Conservation (phyloP, 2,329 filamentous ascomycete species). For the Cercospora brassicicola region DNA sequence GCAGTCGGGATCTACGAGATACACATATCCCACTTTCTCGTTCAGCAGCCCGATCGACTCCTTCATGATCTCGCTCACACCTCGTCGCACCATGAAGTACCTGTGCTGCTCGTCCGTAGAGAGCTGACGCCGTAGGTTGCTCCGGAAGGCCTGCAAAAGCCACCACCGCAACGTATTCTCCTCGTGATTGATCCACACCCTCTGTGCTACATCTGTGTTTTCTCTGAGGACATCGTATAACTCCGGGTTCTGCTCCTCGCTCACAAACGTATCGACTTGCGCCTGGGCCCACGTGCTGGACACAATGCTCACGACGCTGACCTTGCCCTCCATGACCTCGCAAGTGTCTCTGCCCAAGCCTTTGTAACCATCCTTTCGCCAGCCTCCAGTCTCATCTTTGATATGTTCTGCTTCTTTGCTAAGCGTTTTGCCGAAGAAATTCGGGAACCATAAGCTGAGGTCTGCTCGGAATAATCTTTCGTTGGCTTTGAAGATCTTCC, state of each 20-base stretch:
- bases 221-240: conserved; percentile 62
- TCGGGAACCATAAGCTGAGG: conserved; percentile 87
- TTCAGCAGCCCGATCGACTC: conserved; percentile 72
- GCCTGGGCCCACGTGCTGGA: conserved; percentile 81
- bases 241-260: conserved; percentile 65
- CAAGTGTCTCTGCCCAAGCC: conserved; percentile 66
- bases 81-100: conserved; percentile 62
- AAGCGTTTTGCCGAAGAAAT: conserved; percentile 78
- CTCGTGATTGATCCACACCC: conserved; percentile 85
- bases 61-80: conserved; percentile 57
- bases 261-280: conserved; percentile 73
- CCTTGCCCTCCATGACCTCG: conserved; percentile 66
- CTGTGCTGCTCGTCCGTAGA: conserved; percentile 54
- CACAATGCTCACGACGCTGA: conserved; percentile 74
- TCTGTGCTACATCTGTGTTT: conserved; percentile 61
- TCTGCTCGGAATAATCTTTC: conserved; percentile 80
- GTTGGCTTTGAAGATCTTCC: conserved; percentile 88
- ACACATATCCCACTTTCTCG: conserved; percentile 89
- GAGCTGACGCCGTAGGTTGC: conserved; percentile 50
- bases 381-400: conserved; percentile 43
- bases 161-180: conserved; percentile 68
- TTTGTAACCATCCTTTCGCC: conserved; percentile 45
- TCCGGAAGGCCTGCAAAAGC: conserved; percentile 56
- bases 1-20: conserved; percentile 82
- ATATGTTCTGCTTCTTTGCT: conserved; percentile 68